Percentiles rank a stretch among this genome's conserved stretches.
Evolutionary conservation across 306 rosid genomes (phyloP).

Genomic region (Citrullus colocynthis): DNA sequence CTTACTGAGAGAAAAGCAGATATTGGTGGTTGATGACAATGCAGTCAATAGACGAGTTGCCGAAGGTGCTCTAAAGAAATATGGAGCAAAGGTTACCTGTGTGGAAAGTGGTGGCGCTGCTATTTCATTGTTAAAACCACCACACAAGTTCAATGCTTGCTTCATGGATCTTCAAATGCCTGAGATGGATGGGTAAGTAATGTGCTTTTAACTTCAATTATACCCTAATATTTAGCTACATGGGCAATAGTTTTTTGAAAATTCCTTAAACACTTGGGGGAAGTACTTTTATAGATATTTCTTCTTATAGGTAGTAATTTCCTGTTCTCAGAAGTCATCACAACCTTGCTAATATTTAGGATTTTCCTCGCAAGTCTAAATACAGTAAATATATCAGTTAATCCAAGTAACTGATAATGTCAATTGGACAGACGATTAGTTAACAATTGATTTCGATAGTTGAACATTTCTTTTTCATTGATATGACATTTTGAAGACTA

Average conservation of each 20-base stretch:
- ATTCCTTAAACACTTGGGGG: neutral
- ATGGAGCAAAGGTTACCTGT: conserved; percentile 69
- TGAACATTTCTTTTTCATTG: too few relatives aligned
- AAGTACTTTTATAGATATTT: neutral
- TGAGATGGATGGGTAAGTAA: conserved; percentile 92
- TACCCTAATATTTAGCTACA: neutral
- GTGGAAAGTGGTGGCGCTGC: conserved; percentile 73
- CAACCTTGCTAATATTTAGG: neutral
- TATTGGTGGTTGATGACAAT: conserved; percentile 92
- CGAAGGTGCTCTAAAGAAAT: conserved; percentile 65
- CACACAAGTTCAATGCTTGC: conserved; percentile 73
- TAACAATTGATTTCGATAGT: too few relatives aligned
- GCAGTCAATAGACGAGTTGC: conserved; percentile 85
- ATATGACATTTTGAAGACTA: neutral
- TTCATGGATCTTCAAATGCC: conserved; percentile 99
- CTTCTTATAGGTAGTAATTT: too few relatives aligned
- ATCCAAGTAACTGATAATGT: neutral
- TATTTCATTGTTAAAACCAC: conserved; percentile 50
- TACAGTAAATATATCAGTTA: neutral
- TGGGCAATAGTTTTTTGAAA: too few relatives aligned
- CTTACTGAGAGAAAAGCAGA: conserved; percentile 40
- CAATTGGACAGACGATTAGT: too few relatives aligned
- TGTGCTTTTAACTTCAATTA: neutral
- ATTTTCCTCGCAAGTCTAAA: neutral
- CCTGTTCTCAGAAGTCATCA: neutral